These are phyloP conservation scores for Geotrichum citri-aurantii DNA, from an alignment of 1,139 yeast species.

Conservation along the genomic window DNA sequence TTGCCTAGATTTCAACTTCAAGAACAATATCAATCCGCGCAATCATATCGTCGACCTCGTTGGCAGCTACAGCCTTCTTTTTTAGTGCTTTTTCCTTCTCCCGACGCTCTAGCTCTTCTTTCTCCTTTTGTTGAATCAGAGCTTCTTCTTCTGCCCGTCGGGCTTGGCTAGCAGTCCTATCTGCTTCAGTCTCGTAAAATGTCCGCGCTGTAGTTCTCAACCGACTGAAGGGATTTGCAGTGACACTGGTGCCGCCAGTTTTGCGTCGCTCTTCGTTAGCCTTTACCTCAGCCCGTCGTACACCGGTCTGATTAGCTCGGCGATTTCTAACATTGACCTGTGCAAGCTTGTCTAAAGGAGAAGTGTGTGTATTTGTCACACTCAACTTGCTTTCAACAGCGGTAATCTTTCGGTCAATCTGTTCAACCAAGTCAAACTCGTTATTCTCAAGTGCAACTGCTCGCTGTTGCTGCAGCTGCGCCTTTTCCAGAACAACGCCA, in stretches of 20 bases:
- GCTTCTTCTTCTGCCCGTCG: constrained; percentile 35
- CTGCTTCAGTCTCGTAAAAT: constrained; percentile 49
- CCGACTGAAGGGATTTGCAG: constrained; percentile 83
- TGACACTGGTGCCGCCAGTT: constrained; percentile 41
- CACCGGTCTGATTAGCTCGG: constrained; percentile 66
- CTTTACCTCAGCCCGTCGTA: constrained; percentile 72
- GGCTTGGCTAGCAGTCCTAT: constrained; percentile 21
- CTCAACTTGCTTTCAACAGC: constrained; percentile 34
- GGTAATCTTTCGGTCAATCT: constrained; percentile 50
- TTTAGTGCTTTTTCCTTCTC: constrained; percentile 25
- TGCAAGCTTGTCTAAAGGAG: constrained; percentile 43
- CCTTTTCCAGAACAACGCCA: constrained; percentile 72
- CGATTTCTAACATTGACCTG: constrained; percentile 77
- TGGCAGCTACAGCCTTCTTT: constrained; percentile 31
- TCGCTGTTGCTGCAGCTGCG: constrained; percentile 66
- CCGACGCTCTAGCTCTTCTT: constrained; percentile 38
- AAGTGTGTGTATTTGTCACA: constrained; percentile 22
- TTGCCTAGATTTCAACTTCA: constrained; percentile 37
- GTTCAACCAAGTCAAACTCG: constrained; percentile 47
- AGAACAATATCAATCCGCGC: constrained; percentile 43
- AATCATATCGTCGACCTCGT: constrained; percentile 44
- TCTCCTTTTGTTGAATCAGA: constrained; percentile 44
- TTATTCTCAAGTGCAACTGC: constrained; percentile 69
- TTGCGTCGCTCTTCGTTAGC: constrained; percentile 54
- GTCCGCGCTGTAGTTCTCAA: constrained; percentile 80